A percentile compares a stretch with the other conserved stretches of the same genome.
These are phyloP conservation scores for Hevea brasiliensis DNA, from an alignment of 345 rosid species.

Conservation along the genomic window DNA sequence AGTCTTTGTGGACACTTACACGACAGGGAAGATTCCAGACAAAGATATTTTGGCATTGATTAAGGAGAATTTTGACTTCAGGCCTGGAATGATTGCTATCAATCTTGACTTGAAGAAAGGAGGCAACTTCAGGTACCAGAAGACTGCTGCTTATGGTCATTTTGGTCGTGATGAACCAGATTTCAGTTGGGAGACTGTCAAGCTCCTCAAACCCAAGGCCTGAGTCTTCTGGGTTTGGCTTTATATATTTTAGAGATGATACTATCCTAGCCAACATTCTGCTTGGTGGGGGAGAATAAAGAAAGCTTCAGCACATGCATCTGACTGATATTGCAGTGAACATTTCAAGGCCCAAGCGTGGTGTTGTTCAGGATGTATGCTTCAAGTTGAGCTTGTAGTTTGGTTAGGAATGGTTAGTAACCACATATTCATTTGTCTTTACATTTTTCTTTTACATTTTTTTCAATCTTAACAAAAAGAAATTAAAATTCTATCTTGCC, in stretches of 20 bases:
- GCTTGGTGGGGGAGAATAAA: conserved; percentile 27
- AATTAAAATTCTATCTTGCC: not conserved
- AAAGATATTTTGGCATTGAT: conserved; percentile 29
- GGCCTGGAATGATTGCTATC: conserved; percentile 37
- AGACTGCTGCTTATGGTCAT: conserved; percentile 36
- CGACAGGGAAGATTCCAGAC: conserved; percentile 29
- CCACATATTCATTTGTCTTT: not conserved
- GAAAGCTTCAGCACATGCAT: conserved; percentile 23
- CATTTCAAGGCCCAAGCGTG: not conserved
- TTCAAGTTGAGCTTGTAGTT: conserved; percentile 5
- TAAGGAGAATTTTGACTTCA: conserved; percentile 33
- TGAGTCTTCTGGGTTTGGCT: conserved; percentile 14
- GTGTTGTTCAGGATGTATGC: conserved; percentile 4
- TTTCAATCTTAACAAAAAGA: not conserved
- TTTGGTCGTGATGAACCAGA: conserved; percentile 34
- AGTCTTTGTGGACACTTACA: conserved; percentile 29
- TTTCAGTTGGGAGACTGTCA: conserved; percentile 38
- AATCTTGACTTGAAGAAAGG: conserved; percentile 34
- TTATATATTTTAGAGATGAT: conserved; percentile 9
- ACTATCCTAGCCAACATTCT: conserved; percentile 25
- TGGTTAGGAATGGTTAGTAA: not conserved
- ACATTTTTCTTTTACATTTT: not conserved
- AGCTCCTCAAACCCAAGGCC: conserved; percentile 31
- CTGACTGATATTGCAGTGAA: not conserved
- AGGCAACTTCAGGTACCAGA: conserved; percentile 34